Base-by-base conservation (phyloP, 2,329 filamentous ascomycete species). In the Emydomyces testavorans region DNA sequence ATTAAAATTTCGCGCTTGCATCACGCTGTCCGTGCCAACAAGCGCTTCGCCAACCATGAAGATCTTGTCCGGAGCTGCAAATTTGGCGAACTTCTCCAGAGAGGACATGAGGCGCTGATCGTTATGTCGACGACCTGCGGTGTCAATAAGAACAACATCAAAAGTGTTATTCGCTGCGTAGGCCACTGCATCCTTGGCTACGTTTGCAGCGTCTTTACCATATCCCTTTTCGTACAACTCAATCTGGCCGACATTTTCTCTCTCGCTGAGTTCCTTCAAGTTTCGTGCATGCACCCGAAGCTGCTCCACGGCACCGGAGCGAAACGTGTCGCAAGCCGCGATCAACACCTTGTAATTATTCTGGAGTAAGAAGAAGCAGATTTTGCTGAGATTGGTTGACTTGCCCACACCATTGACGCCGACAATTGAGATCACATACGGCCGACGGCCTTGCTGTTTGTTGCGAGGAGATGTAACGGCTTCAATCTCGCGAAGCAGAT, bases 351-450 rank as follows among this genome's bases (percentile, higher is more conserved):
- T 85, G 72, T 94, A 93, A 64, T 93, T 89, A 72, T 98, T 98
- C 67, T 98, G 90, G 26, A 98, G 74, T 31, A 98, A 74, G 71
- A 98, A 98, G 70, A 92, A 98, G 66, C 89, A 94, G 56, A 98
- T 94, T 68, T 98, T 98, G 65, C 86, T 90, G 31, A 98, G 75
- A 63, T 95, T 96, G 45, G 92, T 98, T 13, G 89, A 95, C 71
- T 98, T 98, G 61, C 92, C 92, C 31, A 98, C 92, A 46, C 92
- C 92, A 65, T 98, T 98, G 62, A 98, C 92, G 53, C 92, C 92
- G 36, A 98, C 92, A 52, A 98, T 94, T 49, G 88, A 95, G 63
- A 98, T 93, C 59, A 96, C 90, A 63, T 96, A 98, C 36, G 92
- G 92, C 3, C 92, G 82, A 16, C 76, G 67, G 51, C 77, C 71